Evolutionary conservation across 352 stramenopile genomes (phyloP), one percentile per base, ranked within the genome.

Genomic region (Aphanomyces stellatus): DNA sequence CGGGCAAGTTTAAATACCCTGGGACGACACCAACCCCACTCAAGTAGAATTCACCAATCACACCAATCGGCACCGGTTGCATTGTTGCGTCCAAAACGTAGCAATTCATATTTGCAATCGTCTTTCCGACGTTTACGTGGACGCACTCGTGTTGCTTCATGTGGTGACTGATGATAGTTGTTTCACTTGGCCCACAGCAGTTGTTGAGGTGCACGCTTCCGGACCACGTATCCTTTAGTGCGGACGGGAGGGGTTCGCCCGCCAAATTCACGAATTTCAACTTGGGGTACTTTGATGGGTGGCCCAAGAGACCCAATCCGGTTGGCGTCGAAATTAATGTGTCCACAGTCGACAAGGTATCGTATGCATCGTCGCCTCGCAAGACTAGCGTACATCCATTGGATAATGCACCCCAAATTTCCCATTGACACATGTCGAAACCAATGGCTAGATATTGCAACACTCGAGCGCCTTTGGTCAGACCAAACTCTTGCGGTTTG

Each of bases 61-160:
- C 42, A 51, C 42, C 42, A 24, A 24, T 5, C 5, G 42, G 42
- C 42, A 51, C 42, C 8, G 8, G 42, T n/a, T n/a, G 37, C 37
- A 43, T 43, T 43, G 37, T 17, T 17, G 37, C 85, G 70, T 95
- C 85, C 11, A 95, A 74, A 40, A 94, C 80, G 51, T 87, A 91
- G 0, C 77, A 80, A 24, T 76, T 75, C 33, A 90, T 85, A 48
- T 95, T 95, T 31, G 79, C 71, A 49, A 88, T 74, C 7, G 79
- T 77, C 15, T 65, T 72, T 1, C 81, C 82, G 31, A 91, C 90
- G 1, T 76, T 77, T 4, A 88, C 70, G 13, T 73, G 80, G 17
- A 17, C 37, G 17, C 17, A 27, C 7, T 17, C 13, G 10, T 8
- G 22, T 28, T 33, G 25, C 15, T 35, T 8, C 19, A 22, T 8